phyloP scores from a whole-genome alignment of 2,329 filamentous ascomycete genomes.

The Pseudogymnoascus sp. region DNA sequence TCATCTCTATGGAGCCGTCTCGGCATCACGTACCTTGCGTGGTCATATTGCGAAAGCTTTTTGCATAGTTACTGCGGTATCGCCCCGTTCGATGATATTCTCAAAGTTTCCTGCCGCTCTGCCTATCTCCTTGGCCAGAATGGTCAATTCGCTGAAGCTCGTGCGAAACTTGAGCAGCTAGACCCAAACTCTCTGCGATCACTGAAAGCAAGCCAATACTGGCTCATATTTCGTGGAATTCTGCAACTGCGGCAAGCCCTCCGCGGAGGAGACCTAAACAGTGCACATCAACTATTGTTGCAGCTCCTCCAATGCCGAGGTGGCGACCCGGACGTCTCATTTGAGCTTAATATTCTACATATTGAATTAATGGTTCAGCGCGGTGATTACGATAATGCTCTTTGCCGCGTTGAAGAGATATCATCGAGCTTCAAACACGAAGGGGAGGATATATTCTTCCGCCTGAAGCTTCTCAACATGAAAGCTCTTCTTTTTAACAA shows the following conservation, averaged over 20 bases:
- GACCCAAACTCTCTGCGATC: slow-evolving; percentile 58
- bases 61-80: slow-evolving; percentile 61
- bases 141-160: slow-evolving; percentile 65
- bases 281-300: slow-evolving; percentile 48
- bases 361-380: slow-evolving; percentile 52
- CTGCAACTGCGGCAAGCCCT: slow-evolving; percentile 59
- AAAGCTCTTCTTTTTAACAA: slow-evolving; percentile 57
- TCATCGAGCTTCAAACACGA: slow-evolving; percentile 44
- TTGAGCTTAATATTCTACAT: slow-evolving; percentile 51
- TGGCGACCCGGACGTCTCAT: slow-evolving; percentile 47
- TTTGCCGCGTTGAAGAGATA: slow-evolving; percentile 46
- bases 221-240: slow-evolving; percentile 59
- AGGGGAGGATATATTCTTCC: slow-evolving; percentile 53
- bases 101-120: slow-evolving; percentile 66
- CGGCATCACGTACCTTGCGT: slow-evolving; percentile 51
- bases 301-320: slow-evolving; percentile 41
- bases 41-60: slow-evolving; percentile 64
- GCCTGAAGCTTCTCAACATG: slow-evolving; percentile 52
- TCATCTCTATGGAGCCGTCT: slow-evolving; percentile 70
- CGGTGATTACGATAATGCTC: slow-evolving; percentile 44
- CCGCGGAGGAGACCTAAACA: slow-evolving; percentile 47
- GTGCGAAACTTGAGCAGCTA: slow-evolving; percentile 51
- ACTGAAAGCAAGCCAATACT: slow-evolving; percentile 70
- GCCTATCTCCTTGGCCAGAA: slow-evolving; percentile 59
- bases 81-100: slow-evolving; percentile 66